These are phyloP conservation scores for Paulownia fortunei DNA, from an alignment of 257 asterid genomes.

Conservation along the genomic window DNA sequence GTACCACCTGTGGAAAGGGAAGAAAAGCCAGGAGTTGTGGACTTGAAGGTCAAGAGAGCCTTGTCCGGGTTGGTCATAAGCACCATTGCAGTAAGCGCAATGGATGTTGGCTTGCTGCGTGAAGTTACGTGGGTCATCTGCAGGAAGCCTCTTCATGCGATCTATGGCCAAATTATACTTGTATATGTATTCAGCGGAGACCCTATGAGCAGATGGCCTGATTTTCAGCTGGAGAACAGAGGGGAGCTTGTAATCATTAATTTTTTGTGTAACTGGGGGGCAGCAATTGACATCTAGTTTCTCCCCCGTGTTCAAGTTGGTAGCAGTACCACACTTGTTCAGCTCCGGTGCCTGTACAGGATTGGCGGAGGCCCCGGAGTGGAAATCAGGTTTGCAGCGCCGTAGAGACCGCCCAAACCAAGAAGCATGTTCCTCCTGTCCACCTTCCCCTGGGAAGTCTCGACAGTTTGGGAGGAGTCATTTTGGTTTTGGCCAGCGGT, in stretches of 20 bases:
- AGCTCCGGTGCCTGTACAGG: constrained; percentile 34
- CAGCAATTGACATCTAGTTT: constrained; percentile 35
- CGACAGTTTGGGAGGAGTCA: not conserved
- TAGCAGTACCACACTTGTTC: constrained; percentile 31
- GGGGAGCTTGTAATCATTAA: constrained; percentile 38
- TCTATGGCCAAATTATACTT: constrained; percentile 45
- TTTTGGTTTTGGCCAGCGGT: not conserved
- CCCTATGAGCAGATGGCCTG: constrained; percentile 37
- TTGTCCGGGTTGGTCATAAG: constrained; percentile 40
- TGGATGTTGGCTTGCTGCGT: constrained; percentile 49
- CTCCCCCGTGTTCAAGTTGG: not conserved
- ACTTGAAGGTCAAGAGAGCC: constrained; percentile 36
- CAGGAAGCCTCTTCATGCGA: constrained; percentile 40
- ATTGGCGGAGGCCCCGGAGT: constrained; percentile 27
- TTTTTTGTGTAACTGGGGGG: not conserved
- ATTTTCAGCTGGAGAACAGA: not conserved
- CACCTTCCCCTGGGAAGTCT: constrained; percentile 24
- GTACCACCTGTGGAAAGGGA: constrained; percentile 56
- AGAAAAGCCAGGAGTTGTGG: constrained; percentile 53
- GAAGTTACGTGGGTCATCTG: constrained; percentile 45
- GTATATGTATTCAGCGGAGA: constrained; percentile 5
- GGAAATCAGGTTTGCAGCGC: constrained; percentile 35
- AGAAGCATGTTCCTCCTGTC: constrained; percentile 50
- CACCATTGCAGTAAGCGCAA: constrained; percentile 55
- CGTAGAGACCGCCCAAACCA: constrained; percentile 49